These are phyloP conservation scores for Senna siamea DNA, from an alignment of 306 rosid species.

Conservation along the genomic window DNA sequence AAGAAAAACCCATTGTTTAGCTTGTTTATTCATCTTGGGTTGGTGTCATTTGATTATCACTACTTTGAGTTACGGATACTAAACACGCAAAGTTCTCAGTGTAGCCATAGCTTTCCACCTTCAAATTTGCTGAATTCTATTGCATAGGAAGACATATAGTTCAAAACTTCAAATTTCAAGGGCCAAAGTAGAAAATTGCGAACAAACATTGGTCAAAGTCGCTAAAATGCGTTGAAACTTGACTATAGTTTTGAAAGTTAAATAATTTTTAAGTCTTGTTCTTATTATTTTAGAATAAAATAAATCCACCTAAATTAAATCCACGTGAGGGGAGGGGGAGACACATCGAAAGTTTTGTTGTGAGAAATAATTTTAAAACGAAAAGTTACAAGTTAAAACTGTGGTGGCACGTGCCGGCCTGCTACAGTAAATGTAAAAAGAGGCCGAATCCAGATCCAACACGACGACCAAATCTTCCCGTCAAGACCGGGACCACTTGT, in stretches of 20 bases:
- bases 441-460: conserved; percentile 44
- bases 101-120: not conserved
- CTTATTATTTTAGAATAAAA: no score
- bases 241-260: no score
- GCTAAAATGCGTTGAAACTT: no score
- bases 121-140: not conserved
- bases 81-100: not conserved
- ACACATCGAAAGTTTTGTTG: conserved; percentile 11
- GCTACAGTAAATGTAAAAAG: conserved; percentile 45
- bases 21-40: not conserved
- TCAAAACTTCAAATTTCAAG: no score
- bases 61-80: not conserved
- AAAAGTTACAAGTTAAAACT: not conserved
- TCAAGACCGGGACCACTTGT: conserved; percentile 34
- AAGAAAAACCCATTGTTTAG: conserved; percentile 3
- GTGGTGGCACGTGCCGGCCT: conserved; percentile 64
- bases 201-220: no score
- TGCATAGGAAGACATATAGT: no score
- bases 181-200: not conserved
- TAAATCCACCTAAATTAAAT: not conserved
- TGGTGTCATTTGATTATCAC: conserved; percentile 11
- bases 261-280: no score
- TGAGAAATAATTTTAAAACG: not conserved
- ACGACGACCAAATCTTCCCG: conserved; percentile 52
- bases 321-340: conserved; percentile 35